phyloP scores from a whole-genome alignment of 2,329 filamentous ascomycete species.

The Corinectria fuckeliana region DNA sequence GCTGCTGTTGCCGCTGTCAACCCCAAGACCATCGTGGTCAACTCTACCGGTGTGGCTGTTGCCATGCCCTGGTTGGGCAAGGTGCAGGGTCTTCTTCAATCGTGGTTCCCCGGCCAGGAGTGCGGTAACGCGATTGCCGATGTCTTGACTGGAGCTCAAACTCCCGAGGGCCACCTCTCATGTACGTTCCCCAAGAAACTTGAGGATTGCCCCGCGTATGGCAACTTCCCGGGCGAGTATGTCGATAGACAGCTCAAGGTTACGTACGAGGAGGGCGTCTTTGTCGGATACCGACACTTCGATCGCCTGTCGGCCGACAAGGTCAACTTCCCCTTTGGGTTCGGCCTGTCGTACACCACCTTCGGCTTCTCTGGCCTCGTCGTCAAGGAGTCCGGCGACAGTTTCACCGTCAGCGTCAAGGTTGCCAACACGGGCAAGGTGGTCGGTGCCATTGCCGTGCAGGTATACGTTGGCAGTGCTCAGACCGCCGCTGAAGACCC shows the following conservation, averaged over 20 bases:
- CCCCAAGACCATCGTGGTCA: conserved; percentile 65
- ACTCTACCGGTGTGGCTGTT: conserved; percentile 70
- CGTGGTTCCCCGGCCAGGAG: conserved; percentile 76
- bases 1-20: conserved; percentile 62
- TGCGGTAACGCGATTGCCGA: conserved; percentile 72
- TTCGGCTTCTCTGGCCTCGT: conserved; percentile 68
- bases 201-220: conserved; percentile 69
- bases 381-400: conserved; percentile 39
- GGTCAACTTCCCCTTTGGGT: conserved; percentile 70
- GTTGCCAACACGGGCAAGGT: conserved; percentile 65
- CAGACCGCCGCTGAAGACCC: conserved; percentile 30
- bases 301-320: conserved; percentile 64
- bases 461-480: conserved; percentile 54
- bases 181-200: conserved; percentile 66
- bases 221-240: conserved; percentile 63
- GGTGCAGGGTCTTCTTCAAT: conserved; percentile 66
- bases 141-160: conserved; percentile 68
- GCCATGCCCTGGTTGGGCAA: conserved; percentile 62
- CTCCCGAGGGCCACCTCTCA: conserved; percentile 69
- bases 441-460: conserved; percentile 60
- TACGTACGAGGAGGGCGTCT: conserved; percentile 73
- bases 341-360: conserved; percentile 51
- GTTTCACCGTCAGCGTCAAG: conserved; percentile 53
- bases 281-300: conserved; percentile 72
- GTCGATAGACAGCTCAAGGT: conserved; percentile 58